Conservation (phyloP, 73 alveolate genomes). For the Durusdinium trenchii region DNA sequence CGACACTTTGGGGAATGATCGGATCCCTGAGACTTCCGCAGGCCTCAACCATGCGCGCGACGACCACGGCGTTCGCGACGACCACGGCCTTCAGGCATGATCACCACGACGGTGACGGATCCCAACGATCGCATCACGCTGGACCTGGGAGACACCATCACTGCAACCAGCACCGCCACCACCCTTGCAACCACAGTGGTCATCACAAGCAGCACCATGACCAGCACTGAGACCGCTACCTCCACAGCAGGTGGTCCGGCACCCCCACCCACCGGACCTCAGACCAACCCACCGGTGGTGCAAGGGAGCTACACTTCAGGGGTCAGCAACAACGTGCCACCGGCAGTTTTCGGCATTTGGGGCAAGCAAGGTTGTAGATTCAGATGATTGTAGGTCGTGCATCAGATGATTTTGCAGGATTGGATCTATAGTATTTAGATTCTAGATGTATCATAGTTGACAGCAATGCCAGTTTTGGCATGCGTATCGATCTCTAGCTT, state of each 20-base stretch:
- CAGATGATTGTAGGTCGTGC: no score
- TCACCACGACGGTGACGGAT: conserved; percentile 14
- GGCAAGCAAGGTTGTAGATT: no score
- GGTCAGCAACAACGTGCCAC: neutral
- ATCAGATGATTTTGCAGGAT: no score
- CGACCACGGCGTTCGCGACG: neutral
- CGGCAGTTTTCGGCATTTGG: conserved; percentile 7
- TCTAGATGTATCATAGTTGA: no score
- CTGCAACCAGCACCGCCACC: conserved; percentile 14
- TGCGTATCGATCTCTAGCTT: no score
- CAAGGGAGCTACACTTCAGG: conserved; percentile 28
- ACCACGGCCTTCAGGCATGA: neutral
- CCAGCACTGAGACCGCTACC: neutral
- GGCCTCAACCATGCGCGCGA: neutral
- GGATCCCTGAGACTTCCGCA: conserved; percentile 48
- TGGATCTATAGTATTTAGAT: no score
- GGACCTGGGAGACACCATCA: neutral
- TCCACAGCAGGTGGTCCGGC: neutral
- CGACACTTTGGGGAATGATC: conserved; percentile 77
- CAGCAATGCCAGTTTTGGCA: no score
- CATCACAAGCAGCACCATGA: neutral
- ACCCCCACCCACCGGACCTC: neutral
- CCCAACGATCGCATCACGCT: neutral
- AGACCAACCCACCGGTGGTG: conserved; percentile 22
- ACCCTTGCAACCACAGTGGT: neutral